A percentile compares a stretch with the other conserved stretches of the same genome.
Conservation (phyloP, 192 early-diverging fungal species). For the Backusella sp. region DNA sequence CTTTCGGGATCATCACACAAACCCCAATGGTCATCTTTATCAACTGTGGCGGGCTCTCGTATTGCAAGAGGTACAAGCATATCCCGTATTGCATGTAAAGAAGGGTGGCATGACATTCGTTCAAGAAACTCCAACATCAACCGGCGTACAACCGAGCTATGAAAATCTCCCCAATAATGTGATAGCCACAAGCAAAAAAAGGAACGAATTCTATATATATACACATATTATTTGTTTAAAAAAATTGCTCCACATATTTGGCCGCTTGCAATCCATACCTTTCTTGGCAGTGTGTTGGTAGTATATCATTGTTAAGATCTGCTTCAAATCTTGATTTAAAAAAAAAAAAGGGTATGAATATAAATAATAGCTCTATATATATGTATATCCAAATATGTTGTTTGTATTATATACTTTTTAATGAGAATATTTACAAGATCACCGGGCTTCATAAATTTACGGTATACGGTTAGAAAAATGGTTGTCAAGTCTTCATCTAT, state of each 20-base stretch:
- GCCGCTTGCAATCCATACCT: conserved; percentile 6
- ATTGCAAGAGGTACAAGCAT: conserved; percentile 22
- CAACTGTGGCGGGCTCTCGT: conserved; percentile 19
- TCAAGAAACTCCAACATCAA: conserved; percentile 23
- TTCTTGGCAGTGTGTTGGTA: conserved; percentile 23
- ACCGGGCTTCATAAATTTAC: conserved; percentile 37
- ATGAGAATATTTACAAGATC: conserved; percentile 29
- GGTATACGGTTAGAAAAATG: conserved; percentile 38
- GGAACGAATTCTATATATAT: conserved; percentile 26
- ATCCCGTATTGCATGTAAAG: conserved; percentile 24
- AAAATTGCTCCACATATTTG: background rate
- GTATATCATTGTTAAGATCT: background rate
- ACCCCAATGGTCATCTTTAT: conserved; percentile 25
- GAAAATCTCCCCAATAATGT: conserved; percentile 38
- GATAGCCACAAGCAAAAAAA: conserved; percentile 34
- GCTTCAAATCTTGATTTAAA: conserved; percentile 15
- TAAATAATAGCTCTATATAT: background rate
- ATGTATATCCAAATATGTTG: background rate
- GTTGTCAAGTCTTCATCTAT: conserved; percentile 28
- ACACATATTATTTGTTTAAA: background rate
- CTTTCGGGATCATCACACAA: background rate
- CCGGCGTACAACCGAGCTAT: conserved; percentile 19
- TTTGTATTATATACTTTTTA: conserved; percentile 15
- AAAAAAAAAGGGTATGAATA: background rate
- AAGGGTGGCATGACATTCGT: conserved; percentile 7